These are phyloP conservation scores for Candida ficus DNA, from an alignment of 805 yeast species.

Conservation along the genomic window DNA sequence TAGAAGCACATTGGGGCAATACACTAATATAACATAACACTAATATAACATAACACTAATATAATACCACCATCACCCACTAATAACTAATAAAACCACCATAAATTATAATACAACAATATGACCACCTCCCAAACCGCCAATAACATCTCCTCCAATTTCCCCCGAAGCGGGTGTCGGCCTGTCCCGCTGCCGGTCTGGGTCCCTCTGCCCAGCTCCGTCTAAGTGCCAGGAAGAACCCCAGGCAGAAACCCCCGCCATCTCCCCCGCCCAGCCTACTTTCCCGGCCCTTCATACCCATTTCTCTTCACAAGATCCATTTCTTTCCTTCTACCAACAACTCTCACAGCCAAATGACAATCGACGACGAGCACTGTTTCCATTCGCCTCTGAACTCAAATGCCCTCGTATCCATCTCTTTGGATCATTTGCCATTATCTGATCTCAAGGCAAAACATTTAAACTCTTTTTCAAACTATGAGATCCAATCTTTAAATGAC, in stretches of 20 bases:
- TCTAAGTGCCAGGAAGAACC: neutral
- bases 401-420: constrained; percentile 17
- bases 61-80: too few relatives aligned
- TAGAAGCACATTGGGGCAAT: too few relatives aligned
- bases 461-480: constrained; percentile 6
- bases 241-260: neutral
- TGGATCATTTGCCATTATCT: constrained; percentile 1
- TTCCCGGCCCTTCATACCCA: neutral
- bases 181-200: too few relatives aligned
- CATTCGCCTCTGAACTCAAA: constrained; percentile 23
- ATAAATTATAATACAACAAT: too few relatives aligned
- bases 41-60: too few relatives aligned
- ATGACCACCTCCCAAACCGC: too few relatives aligned
- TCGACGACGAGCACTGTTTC: constrained; percentile 9
- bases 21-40: too few relatives aligned
- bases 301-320: neutral
- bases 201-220: too few relatives aligned
- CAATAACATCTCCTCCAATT: too few relatives aligned
- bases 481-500: constrained; percentile 7
- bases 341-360: neutral
- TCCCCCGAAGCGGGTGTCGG: too few relatives aligned
- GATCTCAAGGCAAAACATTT: constrained; percentile 1
- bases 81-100: too few relatives aligned
- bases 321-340: neutral
- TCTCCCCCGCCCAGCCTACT: too few relatives aligned